Conservation (phyloP, 768 basidiomycete species). For the Obba rivulosa region DNA sequence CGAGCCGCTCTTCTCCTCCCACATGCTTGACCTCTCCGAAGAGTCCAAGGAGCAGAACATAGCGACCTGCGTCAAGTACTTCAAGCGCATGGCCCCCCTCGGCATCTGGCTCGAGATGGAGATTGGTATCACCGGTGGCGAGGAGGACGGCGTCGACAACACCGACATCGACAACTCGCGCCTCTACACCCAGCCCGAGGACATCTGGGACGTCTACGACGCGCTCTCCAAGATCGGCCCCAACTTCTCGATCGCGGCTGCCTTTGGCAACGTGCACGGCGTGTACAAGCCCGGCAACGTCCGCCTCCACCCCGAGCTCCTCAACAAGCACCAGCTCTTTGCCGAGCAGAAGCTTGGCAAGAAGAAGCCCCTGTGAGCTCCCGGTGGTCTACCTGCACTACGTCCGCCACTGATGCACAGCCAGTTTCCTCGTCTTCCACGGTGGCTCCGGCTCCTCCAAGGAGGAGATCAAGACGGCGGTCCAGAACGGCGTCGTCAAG, state of each 20-base stretch:
- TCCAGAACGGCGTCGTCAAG: slow-evolving; percentile 91
- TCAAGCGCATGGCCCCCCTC: slow-evolving; percentile 88
- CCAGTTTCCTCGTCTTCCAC: slow-evolving; percentile 97
- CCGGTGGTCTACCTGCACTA: background rate
- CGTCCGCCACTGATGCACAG: background rate
- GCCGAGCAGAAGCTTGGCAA: slow-evolving; percentile 61
- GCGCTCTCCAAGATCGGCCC: slow-evolving; percentile 81
- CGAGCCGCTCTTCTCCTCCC: slow-evolving; percentile 88
- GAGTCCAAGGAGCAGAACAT: slow-evolving; percentile 93
- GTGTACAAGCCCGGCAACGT: slow-evolving; percentile 99
- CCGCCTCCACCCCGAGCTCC: slow-evolving; percentile 83
- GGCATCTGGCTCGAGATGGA: slow-evolving; percentile 99
- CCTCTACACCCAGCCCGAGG: slow-evolving; percentile 96
- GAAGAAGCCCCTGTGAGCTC: slow-evolving; percentile 78
- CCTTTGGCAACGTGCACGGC: slow-evolving; percentile 98
- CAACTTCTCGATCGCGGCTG: slow-evolving; percentile 97
- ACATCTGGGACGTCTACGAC: slow-evolving; percentile 86
- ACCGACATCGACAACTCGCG: slow-evolving; percentile 88
- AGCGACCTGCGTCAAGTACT: slow-evolving; percentile 88
- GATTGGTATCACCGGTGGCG: slow-evolving; percentile 99
- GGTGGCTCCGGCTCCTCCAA: slow-evolving; percentile 97
- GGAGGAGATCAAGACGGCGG: slow-evolving; percentile 92
- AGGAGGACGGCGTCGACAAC: slow-evolving; percentile 99
- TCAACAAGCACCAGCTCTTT: slow-evolving; percentile 85
- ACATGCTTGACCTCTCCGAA: slow-evolving; percentile 99